Conservation (phyloP, 2,329 filamentous ascomycete species). For the Pyricularia grisea region DNA sequence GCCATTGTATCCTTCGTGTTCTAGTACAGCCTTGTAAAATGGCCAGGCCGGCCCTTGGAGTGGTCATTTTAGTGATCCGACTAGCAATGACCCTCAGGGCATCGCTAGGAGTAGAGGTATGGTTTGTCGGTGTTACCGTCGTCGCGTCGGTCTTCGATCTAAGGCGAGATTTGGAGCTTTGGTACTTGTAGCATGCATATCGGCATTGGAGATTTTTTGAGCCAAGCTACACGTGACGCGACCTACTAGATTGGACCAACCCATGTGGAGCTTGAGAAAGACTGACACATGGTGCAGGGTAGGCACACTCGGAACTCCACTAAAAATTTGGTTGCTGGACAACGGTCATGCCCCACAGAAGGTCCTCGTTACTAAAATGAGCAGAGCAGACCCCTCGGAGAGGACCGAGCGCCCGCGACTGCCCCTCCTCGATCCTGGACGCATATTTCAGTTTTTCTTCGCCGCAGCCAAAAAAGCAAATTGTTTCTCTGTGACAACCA, state of each 20-base stretch:
- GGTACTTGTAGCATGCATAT: background rate
- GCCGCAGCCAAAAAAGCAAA: background rate
- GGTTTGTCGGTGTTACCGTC: background rate
- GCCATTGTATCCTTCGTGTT: background rate
- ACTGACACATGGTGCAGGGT: background rate
- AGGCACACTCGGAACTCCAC: background rate
- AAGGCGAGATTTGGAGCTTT: background rate
- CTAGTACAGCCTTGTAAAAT: slow-evolving; percentile 20
- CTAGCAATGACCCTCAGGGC: background rate
- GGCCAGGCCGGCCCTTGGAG: background rate
- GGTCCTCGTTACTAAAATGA: background rate
- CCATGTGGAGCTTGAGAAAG: background rate
- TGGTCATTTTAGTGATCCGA: background rate
- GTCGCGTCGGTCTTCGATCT: background rate
- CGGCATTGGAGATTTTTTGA: slow-evolving; percentile 4
- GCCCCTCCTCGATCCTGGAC: background rate
- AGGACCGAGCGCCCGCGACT: slow-evolving; percentile 1
- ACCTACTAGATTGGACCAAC: background rate
- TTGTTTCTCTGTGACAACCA: slow-evolving; percentile 10
- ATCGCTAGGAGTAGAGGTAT: background rate
- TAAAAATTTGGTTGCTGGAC: background rate
- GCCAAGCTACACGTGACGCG: background rate
- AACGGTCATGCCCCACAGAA: background rate
- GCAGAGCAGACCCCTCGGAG: background rate
- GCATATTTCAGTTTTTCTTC: background rate